A percentile compares a stretch with the other conserved stretches of the same genome.
phyloP scores from a whole-genome alignment of 768 basidiomycete genomes.

The Phlegmacium glaucopus region DNA sequence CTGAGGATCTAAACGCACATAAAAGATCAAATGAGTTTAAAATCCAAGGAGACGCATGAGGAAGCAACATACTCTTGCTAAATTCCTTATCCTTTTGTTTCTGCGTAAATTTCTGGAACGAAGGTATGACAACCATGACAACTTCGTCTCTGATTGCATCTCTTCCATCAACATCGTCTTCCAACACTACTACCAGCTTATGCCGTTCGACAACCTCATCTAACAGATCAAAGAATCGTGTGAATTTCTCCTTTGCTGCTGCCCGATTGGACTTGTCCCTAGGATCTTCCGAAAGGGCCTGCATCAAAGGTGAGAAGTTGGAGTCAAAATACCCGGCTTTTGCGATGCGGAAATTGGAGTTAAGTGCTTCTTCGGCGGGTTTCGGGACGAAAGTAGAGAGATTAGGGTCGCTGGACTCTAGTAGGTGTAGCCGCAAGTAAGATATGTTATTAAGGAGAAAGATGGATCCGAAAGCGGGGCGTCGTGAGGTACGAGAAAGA shows the following conservation, averaged over 20 bases:
- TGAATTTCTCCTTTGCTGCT: slow-evolving; percentile 79
- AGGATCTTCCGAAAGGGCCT: slow-evolving; percentile 61
- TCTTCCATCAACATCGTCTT: slow-evolving; percentile 63
- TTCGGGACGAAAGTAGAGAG: slow-evolving; percentile 54
- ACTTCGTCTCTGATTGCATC: slow-evolving; percentile 67
- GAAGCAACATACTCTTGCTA: slow-evolving; percentile 63
- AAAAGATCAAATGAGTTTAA: not conserved
- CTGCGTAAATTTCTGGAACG: slow-evolving; percentile 69
- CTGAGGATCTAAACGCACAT: slow-evolving; percentile 49
- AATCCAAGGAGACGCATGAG: not conserved
- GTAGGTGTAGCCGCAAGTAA: slow-evolving; percentile 59
- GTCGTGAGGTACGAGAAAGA: slow-evolving; percentile 55
- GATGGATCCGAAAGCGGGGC: slow-evolving; percentile 67
- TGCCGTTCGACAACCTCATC: slow-evolving; percentile 82
- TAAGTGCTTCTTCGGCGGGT: slow-evolving; percentile 57
- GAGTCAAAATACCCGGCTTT: slow-evolving; percentile 84
- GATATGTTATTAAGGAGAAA: slow-evolving; percentile 81
- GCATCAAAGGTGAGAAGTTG: slow-evolving; percentile 78
- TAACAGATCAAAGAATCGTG: slow-evolving; percentile 74
- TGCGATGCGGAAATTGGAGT: slow-evolving; percentile 72
- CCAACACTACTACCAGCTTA: slow-evolving; percentile 61
- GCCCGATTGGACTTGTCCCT: slow-evolving; percentile 54
- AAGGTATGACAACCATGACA: slow-evolving; percentile 72
- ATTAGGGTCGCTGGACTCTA: slow-evolving; percentile 47
- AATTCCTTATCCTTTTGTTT: slow-evolving; percentile 80